phyloP scores from a whole-genome alignment of 2,329 filamentous ascomycete species.

The Bipolaris oryzae region DNA sequence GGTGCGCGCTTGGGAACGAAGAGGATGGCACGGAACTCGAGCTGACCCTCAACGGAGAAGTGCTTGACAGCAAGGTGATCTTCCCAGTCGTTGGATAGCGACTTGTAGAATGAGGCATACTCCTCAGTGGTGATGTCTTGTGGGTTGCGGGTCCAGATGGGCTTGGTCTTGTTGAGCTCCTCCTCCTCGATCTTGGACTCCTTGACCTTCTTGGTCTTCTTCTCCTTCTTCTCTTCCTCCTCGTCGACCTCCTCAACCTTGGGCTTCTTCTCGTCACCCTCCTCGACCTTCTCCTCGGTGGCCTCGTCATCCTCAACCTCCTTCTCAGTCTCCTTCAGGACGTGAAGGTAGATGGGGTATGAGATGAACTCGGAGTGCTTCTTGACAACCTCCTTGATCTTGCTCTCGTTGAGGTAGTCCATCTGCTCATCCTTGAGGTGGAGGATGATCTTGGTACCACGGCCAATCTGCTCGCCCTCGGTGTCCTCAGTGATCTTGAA shows the following conservation, averaged over 20 bases:
- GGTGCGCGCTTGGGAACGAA: conserved; percentile 99
- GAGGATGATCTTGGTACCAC: conserved; percentile 96
- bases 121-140: conserved; percentile 94
- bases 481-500: conserved; percentile 93
- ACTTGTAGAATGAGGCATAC: conserved; percentile 99
- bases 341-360: conserved; percentile 99
- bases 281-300: conserved; percentile 68
- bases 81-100: conserved; percentile 99
- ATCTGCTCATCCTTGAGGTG: conserved; percentile 99
- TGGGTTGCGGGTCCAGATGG: conserved; percentile 99
- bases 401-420: conserved; percentile 97
- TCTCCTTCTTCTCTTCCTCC: conserved; percentile 82
- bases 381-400: conserved; percentile 99
- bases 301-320: conserved; percentile 96
- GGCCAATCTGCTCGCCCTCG: conserved; percentile 87
- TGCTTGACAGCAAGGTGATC: conserved; percentile 99
- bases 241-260: conserved; percentile 94
- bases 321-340: conserved; percentile 98
- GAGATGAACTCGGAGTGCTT: conserved; percentile 99
- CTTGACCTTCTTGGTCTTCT: conserved; percentile 99
- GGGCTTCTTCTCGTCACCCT: conserved; percentile 89
- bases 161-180: conserved; percentile 99
- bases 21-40: conserved; percentile 99
- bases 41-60: conserved; percentile 99
- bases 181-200: conserved; percentile 98